Conservation (phyloP, 257 asterid species). For the Salvia miltiorrhiza region DNA sequence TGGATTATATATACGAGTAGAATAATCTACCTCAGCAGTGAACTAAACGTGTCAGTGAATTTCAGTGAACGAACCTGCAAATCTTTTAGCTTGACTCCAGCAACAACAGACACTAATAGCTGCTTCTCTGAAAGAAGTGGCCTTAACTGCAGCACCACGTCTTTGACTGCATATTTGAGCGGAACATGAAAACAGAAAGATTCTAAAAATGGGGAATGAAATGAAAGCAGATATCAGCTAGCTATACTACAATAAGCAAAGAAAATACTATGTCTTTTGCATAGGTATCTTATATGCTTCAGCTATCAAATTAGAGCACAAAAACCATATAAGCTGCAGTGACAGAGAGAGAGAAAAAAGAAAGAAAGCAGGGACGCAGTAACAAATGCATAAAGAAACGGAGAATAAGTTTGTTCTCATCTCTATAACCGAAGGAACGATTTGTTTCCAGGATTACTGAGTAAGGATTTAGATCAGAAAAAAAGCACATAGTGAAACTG, state of each 20-base stretch:
- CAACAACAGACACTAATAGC: constrained; percentile 89
- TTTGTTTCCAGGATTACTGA: background rate
- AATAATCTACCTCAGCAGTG: background rate
- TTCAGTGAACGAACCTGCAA: constrained; percentile 63
- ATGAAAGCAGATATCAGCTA: background rate
- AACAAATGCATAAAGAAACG: background rate
- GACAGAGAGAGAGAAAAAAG: background rate
- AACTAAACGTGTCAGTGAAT: background rate
- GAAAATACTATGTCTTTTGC: background rate
- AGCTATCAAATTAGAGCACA: background rate
- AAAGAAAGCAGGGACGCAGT: background rate
- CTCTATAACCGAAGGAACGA: background rate
- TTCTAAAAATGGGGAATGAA: background rate
- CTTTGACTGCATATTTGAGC: constrained; percentile 51
- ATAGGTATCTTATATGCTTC: background rate
- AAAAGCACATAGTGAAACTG: background rate
- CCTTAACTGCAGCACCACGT: constrained; percentile 55
- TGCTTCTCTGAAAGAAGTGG: constrained; percentile 71
- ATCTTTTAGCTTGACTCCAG: constrained; percentile 86
- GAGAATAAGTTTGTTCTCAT: background rate
- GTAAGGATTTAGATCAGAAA: background rate
- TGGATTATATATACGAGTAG: background rate
- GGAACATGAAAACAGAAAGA: background rate
- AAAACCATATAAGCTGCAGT: background rate
- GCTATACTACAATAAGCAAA: background rate